Percentiles rank a stretch among this genome's conserved stretches.
Conservation (phyloP, 805 yeast species). For the Zygoascus ofunaensis region DNA sequence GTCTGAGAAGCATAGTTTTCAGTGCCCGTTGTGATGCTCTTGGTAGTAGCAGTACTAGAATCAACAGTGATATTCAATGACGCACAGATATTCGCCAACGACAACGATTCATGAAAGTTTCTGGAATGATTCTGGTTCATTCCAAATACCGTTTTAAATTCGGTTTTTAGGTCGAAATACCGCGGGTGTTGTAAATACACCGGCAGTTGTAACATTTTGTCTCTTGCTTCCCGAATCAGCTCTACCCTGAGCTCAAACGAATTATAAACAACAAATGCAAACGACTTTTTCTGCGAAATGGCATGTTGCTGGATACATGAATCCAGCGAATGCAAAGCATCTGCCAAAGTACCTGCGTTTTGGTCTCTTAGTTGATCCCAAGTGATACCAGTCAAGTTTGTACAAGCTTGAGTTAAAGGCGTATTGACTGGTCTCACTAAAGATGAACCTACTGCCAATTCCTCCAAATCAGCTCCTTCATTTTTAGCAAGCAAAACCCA, state of each 20-base stretch:
- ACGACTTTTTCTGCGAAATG: slow-evolving; percentile 35
- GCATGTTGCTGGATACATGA: slow-evolving; percentile 33
- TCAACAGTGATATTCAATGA: slow-evolving; percentile 41
- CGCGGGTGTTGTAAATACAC: slow-evolving; percentile 65
- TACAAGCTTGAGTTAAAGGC: slow-evolving; percentile 46
- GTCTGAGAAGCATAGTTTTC: too few species aligned
- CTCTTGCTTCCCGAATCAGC: slow-evolving; percentile 72
- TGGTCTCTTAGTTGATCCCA: slow-evolving; percentile 46
- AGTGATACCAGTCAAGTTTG: slow-evolving; percentile 43
- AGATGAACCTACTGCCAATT: slow-evolving; percentile 35
- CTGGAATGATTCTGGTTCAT: slow-evolving; percentile 52
- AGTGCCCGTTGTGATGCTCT: slow-evolving; percentile 13
- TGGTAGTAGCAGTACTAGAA: slow-evolving; percentile 18
- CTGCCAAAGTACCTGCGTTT: slow-evolving; percentile 50
- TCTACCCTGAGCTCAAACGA: slow-evolving; percentile 69
- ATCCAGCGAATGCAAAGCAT: slow-evolving; percentile 52
- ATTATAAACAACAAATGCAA: slow-evolving; percentile 57
- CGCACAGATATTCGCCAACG: slow-evolving; percentile 34
- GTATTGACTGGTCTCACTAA: slow-evolving; percentile 55
- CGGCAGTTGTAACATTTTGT: slow-evolving; percentile 63
- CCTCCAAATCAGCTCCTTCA: slow-evolving; percentile 43
- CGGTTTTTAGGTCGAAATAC: slow-evolving; percentile 66
- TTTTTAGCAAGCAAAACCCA: slow-evolving; percentile 43
- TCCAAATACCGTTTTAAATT: slow-evolving; percentile 32
- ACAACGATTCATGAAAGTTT: slow-evolving; percentile 33